phyloP scores from a whole-genome alignment of 2,329 filamentous ascomycete genomes.

The Aulographum hederae region DNA sequence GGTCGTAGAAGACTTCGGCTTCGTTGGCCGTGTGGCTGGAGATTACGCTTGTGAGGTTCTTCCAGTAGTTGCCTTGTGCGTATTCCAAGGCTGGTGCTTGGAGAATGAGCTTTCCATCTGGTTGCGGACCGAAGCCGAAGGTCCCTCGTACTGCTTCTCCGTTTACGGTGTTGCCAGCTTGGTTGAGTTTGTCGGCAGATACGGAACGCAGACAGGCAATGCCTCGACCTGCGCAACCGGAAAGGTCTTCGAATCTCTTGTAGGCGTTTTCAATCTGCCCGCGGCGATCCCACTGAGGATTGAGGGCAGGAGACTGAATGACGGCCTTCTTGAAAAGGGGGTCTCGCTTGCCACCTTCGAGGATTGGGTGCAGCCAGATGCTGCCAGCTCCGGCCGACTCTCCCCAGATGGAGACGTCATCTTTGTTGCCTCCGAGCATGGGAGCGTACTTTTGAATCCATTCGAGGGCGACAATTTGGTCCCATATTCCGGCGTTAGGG shows the following conservation, averaged over 20 bases:
- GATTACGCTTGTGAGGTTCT: slow-evolving; percentile 3
- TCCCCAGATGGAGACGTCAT: slow-evolving; percentile 29
- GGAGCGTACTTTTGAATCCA: slow-evolving; percentile 11
- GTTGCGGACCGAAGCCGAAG: neutral
- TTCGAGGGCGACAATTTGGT: slow-evolving; percentile 19
- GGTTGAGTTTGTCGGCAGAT: neutral
- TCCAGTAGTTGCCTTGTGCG: slow-evolving; percentile 1
- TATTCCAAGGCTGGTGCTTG: slow-evolving; percentile 3
- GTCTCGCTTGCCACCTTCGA: slow-evolving; percentile 22
- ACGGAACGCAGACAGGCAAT: neutral
- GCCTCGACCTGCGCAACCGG: neutral
- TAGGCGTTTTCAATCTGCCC: no score
- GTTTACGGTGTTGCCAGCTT: neutral
- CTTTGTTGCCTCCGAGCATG: slow-evolving; percentile 28
- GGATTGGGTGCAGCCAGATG: slow-evolving; percentile 31
- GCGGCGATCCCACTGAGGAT: no score
- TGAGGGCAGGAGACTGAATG: no score
- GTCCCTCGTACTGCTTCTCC: neutral
- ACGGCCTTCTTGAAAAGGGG: slow-evolving; percentile 24
- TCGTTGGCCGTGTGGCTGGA: slow-evolving; percentile 2
- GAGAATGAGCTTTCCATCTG: slow-evolving; percentile 2
- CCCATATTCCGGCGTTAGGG: slow-evolving; percentile 26
- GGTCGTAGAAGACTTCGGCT: neutral
- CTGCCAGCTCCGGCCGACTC: slow-evolving; percentile 33
- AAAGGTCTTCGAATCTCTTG: no score